Evolutionary conservation across 768 basidiomycete genomes (phyloP).

Genomic region (Ramaria sp.): DNA sequence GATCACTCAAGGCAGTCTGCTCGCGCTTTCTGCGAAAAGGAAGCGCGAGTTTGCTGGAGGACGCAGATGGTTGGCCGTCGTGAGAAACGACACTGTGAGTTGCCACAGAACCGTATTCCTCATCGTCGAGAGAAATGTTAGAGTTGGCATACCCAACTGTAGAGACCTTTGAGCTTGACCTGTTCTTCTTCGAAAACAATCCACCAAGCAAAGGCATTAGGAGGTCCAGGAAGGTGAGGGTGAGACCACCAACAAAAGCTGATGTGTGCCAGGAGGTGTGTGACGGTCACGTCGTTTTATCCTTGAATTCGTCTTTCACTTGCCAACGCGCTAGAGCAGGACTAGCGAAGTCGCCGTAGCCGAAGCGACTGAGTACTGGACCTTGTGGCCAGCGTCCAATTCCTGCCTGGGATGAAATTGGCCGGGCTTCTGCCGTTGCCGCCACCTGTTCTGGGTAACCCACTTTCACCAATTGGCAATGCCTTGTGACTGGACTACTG

Average conservation of each 20-base stretch:
- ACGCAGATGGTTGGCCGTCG: conserved; percentile 13
- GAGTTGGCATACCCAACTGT: not conserved
- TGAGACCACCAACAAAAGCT: not conserved
- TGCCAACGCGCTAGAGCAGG: too few species aligned
- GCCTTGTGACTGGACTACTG: too few species aligned
- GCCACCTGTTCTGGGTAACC: too few species aligned
- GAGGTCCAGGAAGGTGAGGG: not conserved
- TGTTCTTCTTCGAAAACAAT: conserved; percentile 3
- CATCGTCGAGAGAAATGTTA: conserved; percentile 1
- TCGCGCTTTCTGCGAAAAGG: conserved; percentile 30
- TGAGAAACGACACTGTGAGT: not conserved
- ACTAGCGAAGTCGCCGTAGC: too few species aligned
- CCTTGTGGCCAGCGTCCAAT: too few species aligned
- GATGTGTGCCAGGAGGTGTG: not conserved
- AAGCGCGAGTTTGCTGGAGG: conserved; percentile 35
- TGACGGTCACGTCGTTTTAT: not conserved
- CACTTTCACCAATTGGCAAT: too few species aligned
- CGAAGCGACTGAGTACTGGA: too few species aligned
- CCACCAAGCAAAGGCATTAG: conserved; percentile 2
- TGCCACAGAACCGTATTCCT: conserved; percentile 1
- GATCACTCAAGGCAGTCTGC: not conserved
- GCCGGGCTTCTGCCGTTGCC: too few species aligned
- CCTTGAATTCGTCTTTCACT: not conserved
- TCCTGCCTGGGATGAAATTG: too few species aligned
- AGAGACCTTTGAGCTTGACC: not conserved